Base-by-base conservation (phyloP, 139 green algal genomes). In the Ettlia oleoabundans region DNA sequence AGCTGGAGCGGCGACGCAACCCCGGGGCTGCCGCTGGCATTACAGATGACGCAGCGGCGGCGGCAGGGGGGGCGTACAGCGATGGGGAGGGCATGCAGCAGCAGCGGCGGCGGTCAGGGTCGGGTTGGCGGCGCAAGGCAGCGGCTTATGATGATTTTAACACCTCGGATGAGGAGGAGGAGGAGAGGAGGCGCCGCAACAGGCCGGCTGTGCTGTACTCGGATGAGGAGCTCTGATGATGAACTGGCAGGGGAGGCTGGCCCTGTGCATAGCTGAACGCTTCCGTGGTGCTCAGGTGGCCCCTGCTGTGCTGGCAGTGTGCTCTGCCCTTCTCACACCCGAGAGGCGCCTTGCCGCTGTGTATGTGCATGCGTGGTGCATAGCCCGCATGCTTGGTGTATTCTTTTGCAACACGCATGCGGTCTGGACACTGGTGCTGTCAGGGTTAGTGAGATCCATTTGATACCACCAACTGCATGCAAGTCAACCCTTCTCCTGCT, bases 221-320 rank as follows among this genome's bases (percentile, higher is more conserved):
- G 9, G 75, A 81, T 30, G 75, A 81, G 38, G 75, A 81, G 38
- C n/a, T n/a, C n/a, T n/a, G n/a, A n/a, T n/a, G n/a, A n/a, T n/a
- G 63, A 69, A 32, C 18, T 33, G 58, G 58, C 47, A 58, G 13
- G 47, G 13, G 47, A 58, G 47, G 47, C 47, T 10, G 10, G 47
- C 47, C 47, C 10, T 58, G n/a, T n/a, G n/a, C n/a, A n/a, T n/a
- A n/a, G n/a, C n/a, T n/a, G n/a, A n/a, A n/a, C n/a, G n/a, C n/a
- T n/a, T n/a, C n/a, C n/a, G n/a, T n/a, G n/a, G n/a, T n/a, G n/a
- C n/a, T n/a, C n/a, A n/a, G n/a, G n/a, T n/a, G n/a, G n/a, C n/a
- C n/a, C n/a, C n/a, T n/a, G n/a, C n/a, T n/a, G n/a, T n/a, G n/a
- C n/a, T n/a, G n/a, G n/a, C n/a, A n/a, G n/a, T n/a, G n/a, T n/a